Percentiles rank a stretch among this genome's conserved stretches.
Evolutionary conservation across 2,329 filamentous ascomycete genomes (phyloP).

Genomic region (Fusarium decemcellulare): DNA sequence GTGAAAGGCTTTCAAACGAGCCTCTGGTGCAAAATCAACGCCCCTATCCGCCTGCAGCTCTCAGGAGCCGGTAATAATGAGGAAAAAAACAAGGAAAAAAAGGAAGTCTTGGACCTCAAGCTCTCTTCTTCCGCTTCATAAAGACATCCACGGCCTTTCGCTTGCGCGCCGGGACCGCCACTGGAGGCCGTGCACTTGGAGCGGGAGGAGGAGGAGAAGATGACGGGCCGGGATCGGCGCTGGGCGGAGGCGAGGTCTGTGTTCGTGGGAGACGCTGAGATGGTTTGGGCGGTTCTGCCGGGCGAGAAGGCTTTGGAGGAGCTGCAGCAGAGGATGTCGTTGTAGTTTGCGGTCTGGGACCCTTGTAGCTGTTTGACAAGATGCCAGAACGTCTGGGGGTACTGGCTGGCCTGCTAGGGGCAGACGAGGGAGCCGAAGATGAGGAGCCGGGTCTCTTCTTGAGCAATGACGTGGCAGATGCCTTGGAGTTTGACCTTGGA

Average conservation of each 20-base stretch:
- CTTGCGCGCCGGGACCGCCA: constrained; percentile 50
- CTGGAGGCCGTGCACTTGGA: constrained; percentile 17
- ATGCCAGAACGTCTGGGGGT: constrained; percentile 42
- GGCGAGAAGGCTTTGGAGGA: constrained; percentile 16
- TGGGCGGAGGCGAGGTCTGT: constrained; percentile 40
- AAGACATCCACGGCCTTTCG: constrained; percentile 65
- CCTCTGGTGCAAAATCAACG: neutral
- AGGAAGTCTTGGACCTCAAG: constrained; percentile 5
- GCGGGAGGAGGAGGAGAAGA: constrained; percentile 42
- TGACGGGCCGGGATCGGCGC: constrained; percentile 19
- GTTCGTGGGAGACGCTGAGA: constrained; percentile 33
- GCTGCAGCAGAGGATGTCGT: constrained; percentile 17
- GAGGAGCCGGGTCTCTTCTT: constrained; percentile 35
- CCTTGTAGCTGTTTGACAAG: constrained; percentile 47
- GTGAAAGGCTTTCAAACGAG: constrained; percentile 7
- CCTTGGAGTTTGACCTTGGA: constrained; percentile 17
- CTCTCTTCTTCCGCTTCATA: constrained; percentile 60
- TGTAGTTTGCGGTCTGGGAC: constrained; percentile 33
- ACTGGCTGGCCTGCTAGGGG: constrained; percentile 2
- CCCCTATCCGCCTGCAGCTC: neutral
- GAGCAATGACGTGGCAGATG: constrained; percentile 37
- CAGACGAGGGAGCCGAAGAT: constrained; percentile 6
- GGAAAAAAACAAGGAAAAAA: neutral
- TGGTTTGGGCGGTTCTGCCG: constrained; percentile 23
- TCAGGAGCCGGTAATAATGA: neutral